Conservation (phyloP, 2,329 filamentous ascomycete species). For the Colletotrichum viniferum region DNA sequence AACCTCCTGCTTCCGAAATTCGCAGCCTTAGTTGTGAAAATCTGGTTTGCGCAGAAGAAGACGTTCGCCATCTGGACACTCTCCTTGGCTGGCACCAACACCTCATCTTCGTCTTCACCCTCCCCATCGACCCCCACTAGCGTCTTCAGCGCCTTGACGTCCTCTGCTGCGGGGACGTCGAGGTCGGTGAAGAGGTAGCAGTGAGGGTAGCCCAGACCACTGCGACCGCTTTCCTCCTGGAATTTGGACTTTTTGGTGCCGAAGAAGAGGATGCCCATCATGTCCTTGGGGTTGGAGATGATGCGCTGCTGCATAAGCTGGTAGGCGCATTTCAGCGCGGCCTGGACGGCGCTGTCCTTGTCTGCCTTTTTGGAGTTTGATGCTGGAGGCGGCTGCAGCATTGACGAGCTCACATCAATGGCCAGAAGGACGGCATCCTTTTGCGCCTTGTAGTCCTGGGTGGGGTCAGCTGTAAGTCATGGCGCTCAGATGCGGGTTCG, state of each 20-base stretch:
- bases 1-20: constrained; percentile 92
- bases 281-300: constrained; percentile 93
- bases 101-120: constrained; percentile 70
- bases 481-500: constrained; percentile 21
- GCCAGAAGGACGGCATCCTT: constrained; percentile 99
- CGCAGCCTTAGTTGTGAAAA: constrained; percentile 92
- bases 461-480: constrained; percentile 10
- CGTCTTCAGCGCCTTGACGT: constrained; percentile 79
- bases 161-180: constrained; percentile 82
- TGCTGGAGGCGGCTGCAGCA: constrained; percentile 72
- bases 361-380: constrained; percentile 76
- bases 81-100: constrained; percentile 74
- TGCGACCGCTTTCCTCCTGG: constrained; percentile 66
- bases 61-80: constrained; percentile 84
- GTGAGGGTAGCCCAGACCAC: constrained; percentile 76
- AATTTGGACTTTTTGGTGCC: constrained; percentile 87
- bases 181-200: constrained; percentile 92
- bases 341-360: constrained; percentile 77
- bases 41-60: constrained; percentile 92
- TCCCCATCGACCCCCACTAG: constrained; percentile 83
- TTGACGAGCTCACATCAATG: constrained; percentile 88
- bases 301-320: constrained; percentile 98
- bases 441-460: constrained; percentile 82
- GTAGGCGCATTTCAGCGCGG: constrained; percentile 92
- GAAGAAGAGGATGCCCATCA: constrained; percentile 95